Conservation (phyloP, 2,329 filamentous ascomycete genomes). For the Aspergillus piperis region DNA sequence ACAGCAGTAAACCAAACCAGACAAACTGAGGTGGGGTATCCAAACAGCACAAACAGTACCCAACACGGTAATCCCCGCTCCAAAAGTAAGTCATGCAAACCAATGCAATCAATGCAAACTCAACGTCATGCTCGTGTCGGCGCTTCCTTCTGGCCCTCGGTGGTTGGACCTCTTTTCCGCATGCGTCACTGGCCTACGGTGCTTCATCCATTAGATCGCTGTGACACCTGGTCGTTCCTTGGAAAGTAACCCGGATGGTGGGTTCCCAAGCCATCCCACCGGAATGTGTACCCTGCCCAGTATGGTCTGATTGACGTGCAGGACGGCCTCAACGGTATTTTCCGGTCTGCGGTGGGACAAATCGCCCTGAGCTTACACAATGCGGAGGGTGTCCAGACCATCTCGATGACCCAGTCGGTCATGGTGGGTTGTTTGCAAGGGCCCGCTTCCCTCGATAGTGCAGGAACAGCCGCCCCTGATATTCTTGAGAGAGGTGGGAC, state of each 20-base stretch:
- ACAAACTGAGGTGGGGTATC: background rate
- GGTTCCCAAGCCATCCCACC: slow-evolving; percentile 2
- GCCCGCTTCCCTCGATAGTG: background rate
- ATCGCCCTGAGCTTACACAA: background rate
- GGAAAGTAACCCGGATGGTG: background rate
- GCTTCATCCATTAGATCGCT: background rate
- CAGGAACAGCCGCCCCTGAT: background rate
- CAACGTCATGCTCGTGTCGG: slow-evolving; percentile 14
- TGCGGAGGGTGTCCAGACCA: background rate
- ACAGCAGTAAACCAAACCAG: slow-evolving; percentile 11
- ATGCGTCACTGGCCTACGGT: background rate
- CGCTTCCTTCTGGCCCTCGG: background rate
- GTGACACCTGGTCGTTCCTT: background rate
- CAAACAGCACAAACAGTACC: slow-evolving; percentile 23
- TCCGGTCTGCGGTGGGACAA: background rate
- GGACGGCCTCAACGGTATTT: background rate
- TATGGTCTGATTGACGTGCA: background rate
- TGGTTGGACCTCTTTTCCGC: slow-evolving; percentile 9
- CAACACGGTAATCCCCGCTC: slow-evolving; percentile 13
- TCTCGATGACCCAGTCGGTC: background rate
- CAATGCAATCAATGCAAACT: slow-evolving; percentile 17
- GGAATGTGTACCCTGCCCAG: background rate
- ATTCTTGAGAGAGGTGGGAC: background rate
- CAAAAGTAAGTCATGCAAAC: background rate
- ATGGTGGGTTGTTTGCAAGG: slow-evolving; percentile 2